These are phyloP conservation scores for Metarhizium rileyi DNA, from an alignment of 2,329 filamentous ascomycete genomes.

Conservation along the genomic window DNA sequence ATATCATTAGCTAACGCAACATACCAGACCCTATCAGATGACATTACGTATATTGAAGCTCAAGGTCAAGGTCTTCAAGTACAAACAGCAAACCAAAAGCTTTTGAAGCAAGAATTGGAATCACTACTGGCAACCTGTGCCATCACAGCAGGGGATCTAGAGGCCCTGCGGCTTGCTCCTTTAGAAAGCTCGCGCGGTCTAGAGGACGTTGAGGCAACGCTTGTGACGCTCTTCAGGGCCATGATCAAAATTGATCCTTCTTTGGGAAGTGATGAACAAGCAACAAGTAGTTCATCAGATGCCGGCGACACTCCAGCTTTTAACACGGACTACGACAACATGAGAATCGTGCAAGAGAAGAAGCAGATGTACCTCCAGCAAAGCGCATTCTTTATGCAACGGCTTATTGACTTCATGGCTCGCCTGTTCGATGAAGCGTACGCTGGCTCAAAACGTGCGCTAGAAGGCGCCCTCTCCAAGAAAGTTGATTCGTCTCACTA, in stretches of 20 bases:
- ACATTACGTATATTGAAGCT: slow-evolving; percentile 94
- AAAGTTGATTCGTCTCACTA: slow-evolving; percentile 66
- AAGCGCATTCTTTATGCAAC: slow-evolving; percentile 64
- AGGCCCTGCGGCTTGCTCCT: slow-evolving; percentile 62
- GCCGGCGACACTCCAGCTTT: slow-evolving; percentile 38
- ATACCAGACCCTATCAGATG: slow-evolving; percentile 75
- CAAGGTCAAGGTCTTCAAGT: slow-evolving; percentile 96
- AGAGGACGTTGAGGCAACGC: slow-evolving; percentile 64
- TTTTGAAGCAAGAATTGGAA: slow-evolving; percentile 82
- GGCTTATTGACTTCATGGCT: slow-evolving; percentile 73
- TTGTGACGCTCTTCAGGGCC: slow-evolving; percentile 80
- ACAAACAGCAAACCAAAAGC: slow-evolving; percentile 92
- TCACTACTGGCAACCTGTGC: slow-evolving; percentile 85
- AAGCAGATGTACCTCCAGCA: slow-evolving; percentile 79
- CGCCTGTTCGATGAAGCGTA: slow-evolving; percentile 70
- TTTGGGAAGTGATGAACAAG: slow-evolving; percentile 44
- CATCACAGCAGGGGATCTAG: slow-evolving; percentile 66
- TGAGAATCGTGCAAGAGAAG: slow-evolving; percentile 92
- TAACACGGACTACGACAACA: slow-evolving; percentile 70
- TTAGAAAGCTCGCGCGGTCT: slow-evolving; percentile 63
- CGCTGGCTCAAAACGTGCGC: slow-evolving; percentile 55
- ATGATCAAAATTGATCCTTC: slow-evolving; percentile 89
- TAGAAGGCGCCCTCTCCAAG: slow-evolving; percentile 49
- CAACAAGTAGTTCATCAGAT: slow-evolving; percentile 37
- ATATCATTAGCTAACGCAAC: slow-evolving; percentile 9